These are phyloP conservation scores for Cutaneotrichosporon curvatum DNA, from an alignment of 1,284 basidiomycete species.

Conservation along the genomic window DNA sequence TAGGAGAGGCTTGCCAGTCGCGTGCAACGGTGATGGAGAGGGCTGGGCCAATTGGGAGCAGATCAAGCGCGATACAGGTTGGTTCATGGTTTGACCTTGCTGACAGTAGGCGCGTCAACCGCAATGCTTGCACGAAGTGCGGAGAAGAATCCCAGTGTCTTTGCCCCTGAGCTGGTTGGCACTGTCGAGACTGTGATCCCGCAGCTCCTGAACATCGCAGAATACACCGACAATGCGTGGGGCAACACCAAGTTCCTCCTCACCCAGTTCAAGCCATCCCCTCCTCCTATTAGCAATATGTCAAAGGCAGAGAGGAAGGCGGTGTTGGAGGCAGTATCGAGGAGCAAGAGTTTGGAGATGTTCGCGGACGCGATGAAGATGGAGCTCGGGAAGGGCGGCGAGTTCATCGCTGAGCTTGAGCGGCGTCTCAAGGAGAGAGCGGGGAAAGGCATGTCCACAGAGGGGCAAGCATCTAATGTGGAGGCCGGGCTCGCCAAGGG, in stretches of 20 bases:
- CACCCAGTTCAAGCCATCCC: constrained; percentile 60
- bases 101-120: constrained; percentile 64
- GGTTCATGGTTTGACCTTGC: constrained; percentile 11
- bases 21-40: constrained; percentile 90
- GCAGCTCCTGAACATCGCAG: constrained; percentile 59
- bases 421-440: constrained; percentile 1
- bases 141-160: constrained; percentile 86
- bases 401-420: constrained; percentile 14
- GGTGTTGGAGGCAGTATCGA: constrained; percentile 54
- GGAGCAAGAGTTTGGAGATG: constrained; percentile 62
- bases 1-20: constrained; percentile 62
- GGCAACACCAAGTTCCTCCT: constrained; percentile 88
- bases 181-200: constrained; percentile 68
- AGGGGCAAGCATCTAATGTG: too few relatives aligned
- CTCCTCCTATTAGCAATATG: constrained; percentile 50
- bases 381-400: constrained; percentile 33
- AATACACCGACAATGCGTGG: constrained; percentile 70
- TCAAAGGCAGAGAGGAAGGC: constrained; percentile 57
- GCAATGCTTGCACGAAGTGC: constrained; percentile 95
- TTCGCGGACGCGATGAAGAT: constrained; percentile 50
- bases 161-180: constrained; percentile 55
- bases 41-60: constrained; percentile 69
- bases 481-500: too few relatives aligned
- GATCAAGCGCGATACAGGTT: constrained; percentile 68
- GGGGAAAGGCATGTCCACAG: too few relatives aligned